Evolutionary conservation across 2,329 filamentous ascomycete species (phyloP).

Genomic region (Cladosporium sp.): DNA sequence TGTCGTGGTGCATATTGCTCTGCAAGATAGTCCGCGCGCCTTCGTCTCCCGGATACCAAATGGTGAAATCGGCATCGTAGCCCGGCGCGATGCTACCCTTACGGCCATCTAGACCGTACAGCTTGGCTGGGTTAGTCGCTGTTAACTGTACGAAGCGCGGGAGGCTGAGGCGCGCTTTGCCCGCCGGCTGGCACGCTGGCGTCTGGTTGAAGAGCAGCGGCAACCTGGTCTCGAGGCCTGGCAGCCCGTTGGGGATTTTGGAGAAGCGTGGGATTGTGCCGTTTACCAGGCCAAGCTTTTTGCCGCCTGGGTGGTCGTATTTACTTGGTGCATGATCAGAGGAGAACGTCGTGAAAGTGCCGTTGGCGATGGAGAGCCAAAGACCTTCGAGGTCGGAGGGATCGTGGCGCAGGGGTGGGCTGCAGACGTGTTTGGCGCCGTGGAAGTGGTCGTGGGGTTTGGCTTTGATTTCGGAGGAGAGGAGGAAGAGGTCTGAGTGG

Average conservation of each 20-base stretch:
- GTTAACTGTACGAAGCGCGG: constrained; percentile 45
- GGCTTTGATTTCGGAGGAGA: constrained; percentile 29
- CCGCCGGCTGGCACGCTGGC: constrained; percentile 23
- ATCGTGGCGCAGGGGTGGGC: constrained; percentile 31
- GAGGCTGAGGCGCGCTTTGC: constrained; percentile 25
- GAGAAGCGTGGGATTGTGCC: constrained; percentile 33
- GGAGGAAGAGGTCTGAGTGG: constrained; percentile 29
- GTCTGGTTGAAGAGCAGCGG: constrained; percentile 37
- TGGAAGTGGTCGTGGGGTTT: constrained; percentile 32
- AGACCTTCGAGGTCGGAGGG: constrained; percentile 31
- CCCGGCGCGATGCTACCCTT: constrained; percentile 42
- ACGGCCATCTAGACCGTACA: constrained; percentile 38
- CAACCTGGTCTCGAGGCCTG: constrained; percentile 41
- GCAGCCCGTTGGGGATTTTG: constrained; percentile 42
- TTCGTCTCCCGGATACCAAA: constrained; percentile 36
- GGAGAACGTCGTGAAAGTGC: constrained; percentile 32
- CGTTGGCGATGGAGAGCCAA: constrained; percentile 33
- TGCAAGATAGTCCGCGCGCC: constrained; percentile 33
- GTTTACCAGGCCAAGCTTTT: constrained; percentile 35
- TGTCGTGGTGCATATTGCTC: constrained; percentile 54
- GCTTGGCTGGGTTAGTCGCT: constrained; percentile 40
- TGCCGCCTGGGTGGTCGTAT: constrained; percentile 36
- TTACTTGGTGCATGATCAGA: constrained; percentile 37
- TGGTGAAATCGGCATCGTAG: constrained; percentile 42
- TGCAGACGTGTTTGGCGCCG: constrained; percentile 35